Percentiles rank a stretch among this genome's conserved stretches.
These are phyloP conservation scores for Russula lepida DNA, from an alignment of 768 basidiomycete species.

Conservation along the genomic window DNA sequence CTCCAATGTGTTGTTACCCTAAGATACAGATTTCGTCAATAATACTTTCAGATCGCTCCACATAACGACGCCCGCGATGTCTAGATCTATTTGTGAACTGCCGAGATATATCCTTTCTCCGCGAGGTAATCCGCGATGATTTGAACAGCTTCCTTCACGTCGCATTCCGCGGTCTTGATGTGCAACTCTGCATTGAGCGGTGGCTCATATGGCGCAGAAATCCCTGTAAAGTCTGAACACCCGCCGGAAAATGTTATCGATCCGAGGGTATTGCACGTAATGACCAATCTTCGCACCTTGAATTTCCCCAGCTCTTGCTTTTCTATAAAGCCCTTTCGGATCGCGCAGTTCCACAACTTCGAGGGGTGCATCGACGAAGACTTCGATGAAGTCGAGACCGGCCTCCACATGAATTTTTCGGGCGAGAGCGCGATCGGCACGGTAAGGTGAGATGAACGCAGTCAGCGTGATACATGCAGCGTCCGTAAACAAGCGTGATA, in stretches of 20 bases:
- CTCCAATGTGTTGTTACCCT: not conserved
- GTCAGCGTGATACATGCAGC: conserved; percentile 81
- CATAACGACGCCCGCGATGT: not conserved
- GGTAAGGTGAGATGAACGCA: conserved; percentile 98
- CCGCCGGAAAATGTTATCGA: not conserved
- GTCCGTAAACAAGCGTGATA: conserved; percentile 90
- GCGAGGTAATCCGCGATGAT: conserved; percentile 74
- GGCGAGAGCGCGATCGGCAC: conserved; percentile 73
- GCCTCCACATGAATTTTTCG: conserved; percentile 72
- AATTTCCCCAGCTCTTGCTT: conserved; percentile 90
- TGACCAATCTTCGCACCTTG: conserved; percentile 50
- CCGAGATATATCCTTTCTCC: conserved; percentile 39
- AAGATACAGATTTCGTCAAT: not conserved
- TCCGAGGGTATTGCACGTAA: not conserved
- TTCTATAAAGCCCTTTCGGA: conserved; percentile 97
- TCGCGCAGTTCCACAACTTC: conserved; percentile 84
- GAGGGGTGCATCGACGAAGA: conserved; percentile 90
- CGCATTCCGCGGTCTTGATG: conserved; percentile 76
- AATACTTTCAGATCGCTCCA: not conserved
- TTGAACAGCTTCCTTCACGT: conserved; percentile 70
- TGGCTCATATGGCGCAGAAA: conserved; percentile 93
- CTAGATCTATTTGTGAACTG: conserved; percentile 1
- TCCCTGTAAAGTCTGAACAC: conserved; percentile 85
- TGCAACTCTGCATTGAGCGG: conserved; percentile 84
- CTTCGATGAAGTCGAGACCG: conserved; percentile 80